A percentile compares a stretch with the other conserved stretches of the same genome.
These are phyloP conservation scores for Ophiostoma fasciatum DNA, from an alignment of 2,329 filamentous ascomycete species.

Conservation along the genomic window DNA sequence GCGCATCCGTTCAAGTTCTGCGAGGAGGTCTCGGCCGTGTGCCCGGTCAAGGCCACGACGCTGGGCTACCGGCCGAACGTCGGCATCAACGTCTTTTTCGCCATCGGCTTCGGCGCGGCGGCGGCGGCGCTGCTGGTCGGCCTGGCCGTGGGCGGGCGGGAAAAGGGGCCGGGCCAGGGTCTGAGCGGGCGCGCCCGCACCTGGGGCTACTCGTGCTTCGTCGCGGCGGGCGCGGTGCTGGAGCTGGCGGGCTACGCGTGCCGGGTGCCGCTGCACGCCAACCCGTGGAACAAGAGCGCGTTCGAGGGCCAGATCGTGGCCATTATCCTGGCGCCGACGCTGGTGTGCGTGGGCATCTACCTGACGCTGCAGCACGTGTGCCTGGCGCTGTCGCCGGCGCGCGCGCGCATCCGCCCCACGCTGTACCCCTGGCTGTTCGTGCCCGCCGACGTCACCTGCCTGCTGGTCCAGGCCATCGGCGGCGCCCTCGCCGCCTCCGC, in stretches of 20 bases:
- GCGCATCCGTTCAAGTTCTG: conserved; percentile 12
- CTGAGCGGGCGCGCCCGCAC: conserved; percentile 35
- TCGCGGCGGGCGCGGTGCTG: conserved; percentile 33
- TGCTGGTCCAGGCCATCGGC: conserved; percentile 43
- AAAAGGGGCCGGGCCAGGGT: too few relatives aligned
- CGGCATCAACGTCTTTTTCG: conserved; percentile 40
- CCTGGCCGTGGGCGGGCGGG: conserved; percentile 3
- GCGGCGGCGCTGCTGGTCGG: conserved; percentile 23
- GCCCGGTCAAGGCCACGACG: conserved; percentile 37
- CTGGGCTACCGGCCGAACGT: conserved; percentile 41
- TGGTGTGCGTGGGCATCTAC: conserved; percentile 49
- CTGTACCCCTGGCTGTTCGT: conserved; percentile 43
- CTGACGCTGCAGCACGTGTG: conserved; percentile 47
- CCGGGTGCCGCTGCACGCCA: conserved; percentile 32
- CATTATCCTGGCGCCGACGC: conserved; percentile 44
- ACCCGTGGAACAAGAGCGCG: conserved; percentile 37
- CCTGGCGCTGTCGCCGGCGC: conserved; percentile 29
- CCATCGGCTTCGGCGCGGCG: conserved; percentile 31
- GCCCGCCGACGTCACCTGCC: conserved; percentile 42
- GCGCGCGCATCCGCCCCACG: conserved; percentile 36
- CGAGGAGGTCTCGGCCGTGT: conserved; percentile 20
- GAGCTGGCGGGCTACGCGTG: conserved; percentile 40
- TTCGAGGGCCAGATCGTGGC: conserved; percentile 45
- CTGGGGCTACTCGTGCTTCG: conserved; percentile 37
- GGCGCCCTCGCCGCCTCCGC: conserved; percentile 39